Base-by-base conservation (phyloP, 2,329 filamentous ascomycete species). In the Paraphaeosphaeria minitans region DNA sequence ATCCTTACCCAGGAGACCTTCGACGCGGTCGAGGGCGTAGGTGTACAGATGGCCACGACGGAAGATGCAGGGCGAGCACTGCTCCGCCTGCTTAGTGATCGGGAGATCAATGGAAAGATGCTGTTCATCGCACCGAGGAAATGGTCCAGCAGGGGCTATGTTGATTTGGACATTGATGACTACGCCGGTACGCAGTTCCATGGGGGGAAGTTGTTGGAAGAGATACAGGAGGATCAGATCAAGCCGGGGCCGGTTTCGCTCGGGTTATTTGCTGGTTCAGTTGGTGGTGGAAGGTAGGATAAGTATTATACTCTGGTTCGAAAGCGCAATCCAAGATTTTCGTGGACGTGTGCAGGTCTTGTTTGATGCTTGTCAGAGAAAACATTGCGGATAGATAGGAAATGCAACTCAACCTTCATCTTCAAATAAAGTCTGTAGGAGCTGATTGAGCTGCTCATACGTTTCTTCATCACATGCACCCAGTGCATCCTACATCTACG, bases 221-320 rank as follows among this genome's bases (percentile, higher is more conserved):
- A 60, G 31, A 58, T 62, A 12, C 60, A 60, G 21, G 47, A 22
- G 12, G 58, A 60, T 33, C 58, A 60, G 45, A 49, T 62, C 4
- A 51, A 57, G 41, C 29, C 22, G 9, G 19, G 8, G 43, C 43
- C 43, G 1, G 22, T 27, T 46, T 9, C 10, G 3, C 24, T 46
- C 1, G 43, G 43, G 19, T 22, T 46, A 16, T 46, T 46, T 14
- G 6, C 24, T 6, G 27, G n/a, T n/a, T n/a, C n/a, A 46, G 43
- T 46, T 27, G 27, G 27, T 29, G 27, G 27, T 29, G 27, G 27
- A 29, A 4, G 27, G 4, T 4, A 29, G 4, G 27, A 8, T 4
- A 4, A 8, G n/a, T n/a, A n/a, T n/a, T n/a, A n/a, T n/a, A n/a
- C n/a, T n/a, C n/a, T n/a, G n/a, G n/a, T n/a, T n/a, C n/a, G n/a